Evolutionary conservation across 345 rosid genomes (phyloP).

Genomic region (Kernera saxatilis): DNA sequence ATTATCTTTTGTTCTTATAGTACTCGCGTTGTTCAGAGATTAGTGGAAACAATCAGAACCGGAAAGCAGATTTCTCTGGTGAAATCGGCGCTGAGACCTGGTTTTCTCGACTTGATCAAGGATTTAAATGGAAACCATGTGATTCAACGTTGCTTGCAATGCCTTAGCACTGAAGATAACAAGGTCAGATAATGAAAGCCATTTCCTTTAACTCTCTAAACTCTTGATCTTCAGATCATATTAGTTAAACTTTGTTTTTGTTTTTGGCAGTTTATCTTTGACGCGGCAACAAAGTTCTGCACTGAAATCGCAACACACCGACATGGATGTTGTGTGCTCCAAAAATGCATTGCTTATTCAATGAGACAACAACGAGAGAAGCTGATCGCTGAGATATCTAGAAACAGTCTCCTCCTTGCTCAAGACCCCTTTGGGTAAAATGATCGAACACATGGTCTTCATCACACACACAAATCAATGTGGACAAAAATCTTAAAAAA

Average conservation of each 20-base stretch:
- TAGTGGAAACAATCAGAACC: conserved; percentile 60
- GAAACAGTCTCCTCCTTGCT: conserved; percentile 46
- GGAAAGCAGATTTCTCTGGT: conserved; percentile 51
- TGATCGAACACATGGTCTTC: background rate
- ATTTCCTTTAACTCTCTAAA: background rate
- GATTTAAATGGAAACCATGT: conserved; percentile 79
- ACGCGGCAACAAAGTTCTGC: conserved; percentile 46
- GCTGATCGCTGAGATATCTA: conserved; percentile 39
- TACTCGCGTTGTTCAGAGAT: conserved; percentile 64
- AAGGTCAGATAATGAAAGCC: conserved; percentile 29
- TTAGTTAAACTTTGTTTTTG: background rate
- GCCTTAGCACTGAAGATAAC: conserved; percentile 55
- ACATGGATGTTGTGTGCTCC: conserved; percentile 66
- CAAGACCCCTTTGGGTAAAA: conserved; percentile 53
- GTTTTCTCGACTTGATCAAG: conserved; percentile 52
- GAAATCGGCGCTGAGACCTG: conserved; percentile 50
- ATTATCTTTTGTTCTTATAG: conserved; percentile 23
- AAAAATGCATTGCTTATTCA: conserved; percentile 49
- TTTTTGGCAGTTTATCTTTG: conserved; percentile 41
- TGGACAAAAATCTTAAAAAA: background rate
- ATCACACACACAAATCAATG: background rate
- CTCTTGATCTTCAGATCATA: background rate
- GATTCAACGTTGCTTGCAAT: conserved; percentile 71
- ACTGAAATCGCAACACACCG: conserved; percentile 54
- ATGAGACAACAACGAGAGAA: conserved; percentile 39